Conservation (phyloP, 176 grass and related monocot genomes). For the Thalia dealbata region DNA sequence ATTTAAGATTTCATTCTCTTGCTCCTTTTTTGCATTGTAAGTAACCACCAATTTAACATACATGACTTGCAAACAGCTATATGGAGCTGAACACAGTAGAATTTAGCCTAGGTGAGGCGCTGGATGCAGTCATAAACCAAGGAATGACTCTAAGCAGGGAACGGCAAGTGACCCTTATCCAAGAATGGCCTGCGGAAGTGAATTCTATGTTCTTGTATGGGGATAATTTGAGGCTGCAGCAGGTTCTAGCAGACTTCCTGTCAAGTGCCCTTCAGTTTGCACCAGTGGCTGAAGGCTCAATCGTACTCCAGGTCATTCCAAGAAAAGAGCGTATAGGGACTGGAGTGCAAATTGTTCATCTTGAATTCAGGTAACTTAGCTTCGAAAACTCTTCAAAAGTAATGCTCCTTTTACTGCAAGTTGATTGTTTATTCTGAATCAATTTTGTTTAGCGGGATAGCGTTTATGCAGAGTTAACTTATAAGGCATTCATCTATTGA, state of each 20-base stretch:
- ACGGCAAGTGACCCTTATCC: constrained; percentile 44
- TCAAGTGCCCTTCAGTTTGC: constrained; percentile 74
- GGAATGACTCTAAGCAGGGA: constrained; percentile 69
- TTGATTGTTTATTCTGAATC: not conserved
- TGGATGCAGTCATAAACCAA: constrained; percentile 80
- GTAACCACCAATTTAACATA: not conserved
- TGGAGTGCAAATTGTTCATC: constrained; percentile 78
- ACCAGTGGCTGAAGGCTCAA: constrained; percentile 49
- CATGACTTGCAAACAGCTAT: constrained; percentile 41
- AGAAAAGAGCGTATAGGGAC: constrained; percentile 67
- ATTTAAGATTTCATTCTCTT: not conserved
- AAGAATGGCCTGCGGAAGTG: constrained; percentile 76
- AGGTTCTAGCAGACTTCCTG: constrained; percentile 73
- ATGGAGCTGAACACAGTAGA: constrained; percentile 72
- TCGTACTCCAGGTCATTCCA: constrained; percentile 57
- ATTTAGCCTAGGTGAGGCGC: constrained; percentile 63
- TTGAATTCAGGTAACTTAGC: constrained; percentile 79
- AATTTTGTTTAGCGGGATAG: too few relatives aligned
- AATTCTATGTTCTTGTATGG: constrained; percentile 70
- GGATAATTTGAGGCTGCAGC: constrained; percentile 97
- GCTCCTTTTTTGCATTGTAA: not conserved
- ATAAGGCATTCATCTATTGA: too few relatives aligned
- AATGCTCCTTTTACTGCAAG: not conserved
- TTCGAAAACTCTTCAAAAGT: not conserved
- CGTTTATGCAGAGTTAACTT: too few relatives aligned